phyloP scores from a whole-genome alignment of 306 rosid genomes.

The Fragaria vesca region DNA sequence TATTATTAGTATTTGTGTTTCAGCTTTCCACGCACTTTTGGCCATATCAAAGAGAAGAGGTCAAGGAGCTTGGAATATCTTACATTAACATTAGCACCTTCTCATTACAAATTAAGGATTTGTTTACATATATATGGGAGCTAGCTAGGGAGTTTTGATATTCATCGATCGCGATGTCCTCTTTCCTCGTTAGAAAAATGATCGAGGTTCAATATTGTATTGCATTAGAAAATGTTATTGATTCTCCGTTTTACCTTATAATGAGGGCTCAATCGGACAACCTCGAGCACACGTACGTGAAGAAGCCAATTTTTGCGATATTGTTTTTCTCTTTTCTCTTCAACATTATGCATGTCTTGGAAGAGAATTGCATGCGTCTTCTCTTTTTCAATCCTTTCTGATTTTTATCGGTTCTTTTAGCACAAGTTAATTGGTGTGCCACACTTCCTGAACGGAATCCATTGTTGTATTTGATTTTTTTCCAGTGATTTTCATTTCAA shows the following conservation, averaged over 20 bases:
- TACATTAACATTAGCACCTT: constrained; percentile 26
- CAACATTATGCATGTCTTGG: too few species aligned
- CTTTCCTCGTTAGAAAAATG: neutral
- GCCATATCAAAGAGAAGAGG: constrained; percentile 15
- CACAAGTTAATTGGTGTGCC: neutral
- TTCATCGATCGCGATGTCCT: neutral
- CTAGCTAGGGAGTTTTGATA: neutral
- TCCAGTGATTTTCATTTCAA: too few species aligned
- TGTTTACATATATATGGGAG: neutral
- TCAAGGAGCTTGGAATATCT: constrained; percentile 52
- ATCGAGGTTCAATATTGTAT: neutral
- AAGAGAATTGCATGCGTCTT: too few species aligned
- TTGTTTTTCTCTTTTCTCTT: too few species aligned
- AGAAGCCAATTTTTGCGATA: too few species aligned
- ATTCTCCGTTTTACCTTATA: neutral
- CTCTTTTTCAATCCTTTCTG: too few species aligned
- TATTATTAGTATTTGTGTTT: constrained; percentile 26
- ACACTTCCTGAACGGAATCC: neutral
- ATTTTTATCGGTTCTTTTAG: neutral
- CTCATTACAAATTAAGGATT: neutral
- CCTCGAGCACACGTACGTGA: too few species aligned
- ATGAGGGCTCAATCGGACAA: too few species aligned
- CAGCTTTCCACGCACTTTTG: constrained; percentile 23
- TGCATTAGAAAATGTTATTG: neutral
- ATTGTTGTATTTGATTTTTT: too few species aligned